Conservation (phyloP, 768 basidiomycete genomes). For the Panellus pusillus region DNA sequence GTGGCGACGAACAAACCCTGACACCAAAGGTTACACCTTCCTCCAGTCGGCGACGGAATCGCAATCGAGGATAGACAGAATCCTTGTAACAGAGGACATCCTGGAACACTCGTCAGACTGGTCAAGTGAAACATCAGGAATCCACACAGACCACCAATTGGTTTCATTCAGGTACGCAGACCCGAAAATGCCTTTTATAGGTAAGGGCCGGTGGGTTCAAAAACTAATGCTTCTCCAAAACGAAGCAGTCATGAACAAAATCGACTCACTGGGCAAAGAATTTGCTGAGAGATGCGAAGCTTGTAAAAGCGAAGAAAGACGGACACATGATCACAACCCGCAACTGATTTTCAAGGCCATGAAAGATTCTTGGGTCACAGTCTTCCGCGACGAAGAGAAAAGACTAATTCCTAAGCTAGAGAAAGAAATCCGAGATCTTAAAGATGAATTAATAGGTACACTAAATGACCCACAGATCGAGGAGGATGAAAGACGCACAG, state of each 20-base stretch:
- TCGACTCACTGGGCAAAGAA: not conserved
- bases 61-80: not conserved
- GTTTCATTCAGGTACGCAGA: slow-evolving; percentile 1
- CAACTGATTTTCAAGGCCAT: slow-evolving; percentile 18
- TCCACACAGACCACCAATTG: not conserved
- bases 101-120: too few species aligned
- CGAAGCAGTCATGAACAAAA: not conserved
- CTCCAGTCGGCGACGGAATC: not conserved
- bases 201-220: not conserved
- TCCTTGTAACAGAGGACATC: too few species aligned
- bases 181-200: slow-evolving; percentile 5
- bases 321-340: not conserved
- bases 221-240: not conserved
- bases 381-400: not conserved
- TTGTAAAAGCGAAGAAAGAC: not conserved
- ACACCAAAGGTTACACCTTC: slow-evolving; percentile 1
- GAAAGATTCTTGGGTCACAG: slow-evolving; percentile 1
- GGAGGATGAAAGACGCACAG: not conserved
- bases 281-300: not conserved
- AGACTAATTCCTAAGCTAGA: not conserved
- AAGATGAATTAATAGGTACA: not conserved
- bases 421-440: not conserved
- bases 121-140: too few species aligned
- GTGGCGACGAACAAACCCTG: slow-evolving; percentile 10
- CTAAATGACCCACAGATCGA: not conserved